Evolutionary conservation across 768 basidiomycete species (phyloP), one percentile per base, ranked within the genome.

Genomic region (Candolleomyces eurysporus): DNA sequence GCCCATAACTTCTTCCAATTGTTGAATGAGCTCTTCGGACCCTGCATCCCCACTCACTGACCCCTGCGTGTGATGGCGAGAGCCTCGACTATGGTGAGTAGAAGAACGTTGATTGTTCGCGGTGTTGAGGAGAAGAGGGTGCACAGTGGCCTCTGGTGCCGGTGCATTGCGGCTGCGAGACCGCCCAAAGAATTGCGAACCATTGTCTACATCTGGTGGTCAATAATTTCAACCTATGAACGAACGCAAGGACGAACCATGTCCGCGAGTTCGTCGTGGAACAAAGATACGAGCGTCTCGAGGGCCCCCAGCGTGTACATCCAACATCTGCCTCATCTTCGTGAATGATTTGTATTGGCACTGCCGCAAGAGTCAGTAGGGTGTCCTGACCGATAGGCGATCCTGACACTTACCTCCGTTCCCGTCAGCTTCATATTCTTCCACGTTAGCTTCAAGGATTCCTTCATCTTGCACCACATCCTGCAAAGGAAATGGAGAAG

Each of bases 1-100:
- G 0, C 92, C 91, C 58, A 96, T 85, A 58, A 94, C 84, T 61
- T 89, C 86, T 62, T 94, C 89, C 48, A 97, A 85, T 17, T 87
- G 90, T 62, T 89, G 86, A 22, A 92, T 74, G 48, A 94, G 77
- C 50, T 90, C 88, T 19, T 75, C 79, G 58, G 79, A 80, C 52
- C 76, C 76, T 51, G 76, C 81, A 17, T 2, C 36, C 5, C 36
- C 36, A 36, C 80, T 77, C 49, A 83, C 74, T 52, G 84, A 78
- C 59, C 89, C 82, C 48, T 86, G 85, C 1, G 82, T 71, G 50
- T 86, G 83, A 53, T 56, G 54, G 14, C 88, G 84, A 10, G 81
- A 65, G 56, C 74, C 72, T 59, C 89, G 79, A 48, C 79, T 71
- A 52, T 83, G 76, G 48, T 74, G 76, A 10, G 76, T 63, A 36